These are phyloP conservation scores for Xerocomellus amylosporus DNA, from an alignment of 768 basidiomycete genomes.

Conservation along the genomic window DNA sequence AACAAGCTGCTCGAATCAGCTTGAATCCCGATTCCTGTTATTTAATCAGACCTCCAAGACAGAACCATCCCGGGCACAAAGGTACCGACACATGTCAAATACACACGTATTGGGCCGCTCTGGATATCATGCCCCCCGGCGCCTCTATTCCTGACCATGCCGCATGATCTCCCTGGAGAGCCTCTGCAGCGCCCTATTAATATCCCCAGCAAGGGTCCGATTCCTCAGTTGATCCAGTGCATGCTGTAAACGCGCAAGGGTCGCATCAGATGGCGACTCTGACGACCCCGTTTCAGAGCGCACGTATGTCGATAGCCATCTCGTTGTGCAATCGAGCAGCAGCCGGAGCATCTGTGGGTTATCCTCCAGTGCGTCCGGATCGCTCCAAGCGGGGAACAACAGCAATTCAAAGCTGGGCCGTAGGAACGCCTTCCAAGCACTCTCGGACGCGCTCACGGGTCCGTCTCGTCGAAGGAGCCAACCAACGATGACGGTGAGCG, in stretches of 20 bases:
- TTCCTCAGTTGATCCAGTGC: background rate
- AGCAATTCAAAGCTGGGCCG: background rate
- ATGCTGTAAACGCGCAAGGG: background rate
- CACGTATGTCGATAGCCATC: background rate
- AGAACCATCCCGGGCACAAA: background rate
- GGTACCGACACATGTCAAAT: background rate
- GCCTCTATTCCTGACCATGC: background rate
- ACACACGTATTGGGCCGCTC: background rate
- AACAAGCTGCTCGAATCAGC: background rate
- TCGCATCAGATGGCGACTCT: background rate
- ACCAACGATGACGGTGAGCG: background rate
- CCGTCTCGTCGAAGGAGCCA: constrained; percentile 9
- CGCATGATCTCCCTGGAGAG: background rate
- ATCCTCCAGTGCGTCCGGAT: constrained; percentile 4
- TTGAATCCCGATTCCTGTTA: background rate
- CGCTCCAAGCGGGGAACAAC: constrained; percentile 4
- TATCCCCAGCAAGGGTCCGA: background rate
- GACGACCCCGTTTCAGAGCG: background rate
- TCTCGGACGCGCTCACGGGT: background rate
- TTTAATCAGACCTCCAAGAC: background rate
- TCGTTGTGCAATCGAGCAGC: background rate
- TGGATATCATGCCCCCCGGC: too few relatives aligned
- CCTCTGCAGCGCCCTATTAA: background rate
- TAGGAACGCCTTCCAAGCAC: background rate
- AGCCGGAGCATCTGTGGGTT: constrained; percentile 5